Conservation (phyloP, 257 asterid genomes). For the Datura wrightii region DNA sequence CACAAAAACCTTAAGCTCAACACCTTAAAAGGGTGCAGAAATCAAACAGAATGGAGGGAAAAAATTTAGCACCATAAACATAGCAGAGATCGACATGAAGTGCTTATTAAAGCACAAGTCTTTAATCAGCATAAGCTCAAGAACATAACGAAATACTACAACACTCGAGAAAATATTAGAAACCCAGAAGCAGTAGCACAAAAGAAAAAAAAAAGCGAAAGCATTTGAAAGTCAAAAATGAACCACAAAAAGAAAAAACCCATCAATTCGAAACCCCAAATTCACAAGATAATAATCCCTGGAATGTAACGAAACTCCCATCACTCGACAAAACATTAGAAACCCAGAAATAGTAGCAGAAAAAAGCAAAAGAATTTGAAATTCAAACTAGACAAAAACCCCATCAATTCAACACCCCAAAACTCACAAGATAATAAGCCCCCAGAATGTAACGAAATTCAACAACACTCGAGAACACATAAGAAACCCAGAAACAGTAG, state of each 20-base stretch:
- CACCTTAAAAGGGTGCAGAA: not conserved
- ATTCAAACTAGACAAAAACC: too few species aligned
- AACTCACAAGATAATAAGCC: not conserved
- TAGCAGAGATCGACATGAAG: not conserved
- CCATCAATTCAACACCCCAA: not conserved
- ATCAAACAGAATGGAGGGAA: not conserved
- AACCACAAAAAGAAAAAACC: not conserved
- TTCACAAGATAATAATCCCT: not conserved
- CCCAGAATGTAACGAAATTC: not conserved
- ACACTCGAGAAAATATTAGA: not conserved
- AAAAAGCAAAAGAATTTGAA: not conserved
- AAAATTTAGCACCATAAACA: not conserved
- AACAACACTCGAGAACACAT: not conserved
- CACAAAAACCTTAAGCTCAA: not conserved
- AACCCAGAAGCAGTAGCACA: not conserved
- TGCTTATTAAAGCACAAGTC: not conserved
- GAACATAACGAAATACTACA: slow-evolving; percentile 3
- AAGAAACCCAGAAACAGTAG: not conserved
- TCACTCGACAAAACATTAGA: not conserved
- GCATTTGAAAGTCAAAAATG: not conserved
- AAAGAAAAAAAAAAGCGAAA: not conserved
- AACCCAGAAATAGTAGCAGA: not conserved
- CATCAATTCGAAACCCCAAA: not conserved
- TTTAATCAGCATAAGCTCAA: not conserved
- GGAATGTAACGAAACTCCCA: not conserved